phyloP scores from a whole-genome alignment of 345 rosid species.

The Eucalyptus fibrosa region DNA sequence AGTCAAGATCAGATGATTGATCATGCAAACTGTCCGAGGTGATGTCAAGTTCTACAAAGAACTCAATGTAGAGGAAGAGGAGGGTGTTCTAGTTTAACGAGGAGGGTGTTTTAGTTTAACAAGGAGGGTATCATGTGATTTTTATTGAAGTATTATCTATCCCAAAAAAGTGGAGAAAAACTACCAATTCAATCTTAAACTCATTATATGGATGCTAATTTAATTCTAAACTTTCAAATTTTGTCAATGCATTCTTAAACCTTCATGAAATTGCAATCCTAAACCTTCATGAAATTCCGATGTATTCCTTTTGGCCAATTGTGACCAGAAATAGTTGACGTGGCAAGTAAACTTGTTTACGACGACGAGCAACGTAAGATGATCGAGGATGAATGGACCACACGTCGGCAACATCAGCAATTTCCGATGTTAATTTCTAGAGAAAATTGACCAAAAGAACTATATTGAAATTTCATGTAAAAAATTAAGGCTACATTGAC shows the following conservation, averaged over 20 bases:
- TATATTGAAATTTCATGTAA: background rate
- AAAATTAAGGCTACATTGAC: background rate
- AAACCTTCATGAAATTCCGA: background rate
- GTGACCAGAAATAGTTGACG: accelerated
- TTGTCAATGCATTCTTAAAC: background rate
- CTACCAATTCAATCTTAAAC: background rate
- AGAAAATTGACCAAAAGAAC: background rate
- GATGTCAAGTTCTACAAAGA: background rate
- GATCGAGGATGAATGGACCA: accelerated
- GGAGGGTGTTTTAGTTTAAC: background rate
- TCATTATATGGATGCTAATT: background rate
- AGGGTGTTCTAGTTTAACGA: background rate
- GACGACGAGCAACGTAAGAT: accelerated
- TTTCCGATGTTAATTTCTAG: background rate
- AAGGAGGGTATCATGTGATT: background rate
- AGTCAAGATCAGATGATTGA: background rate
- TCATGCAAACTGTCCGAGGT: background rate
- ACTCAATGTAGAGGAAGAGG: background rate
- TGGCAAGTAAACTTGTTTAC: background rate
- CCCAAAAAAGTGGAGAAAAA: background rate
- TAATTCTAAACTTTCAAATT: background rate
- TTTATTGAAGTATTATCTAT: background rate
- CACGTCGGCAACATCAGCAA: accelerated
- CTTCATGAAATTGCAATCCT: background rate
- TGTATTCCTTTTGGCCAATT: background rate